A percentile compares a stretch with the other conserved stretches of the same genome.
These are phyloP conservation scores for Phialophora expanda DNA, from an alignment of 2,329 filamentous ascomycete species.

Conservation along the genomic window DNA sequence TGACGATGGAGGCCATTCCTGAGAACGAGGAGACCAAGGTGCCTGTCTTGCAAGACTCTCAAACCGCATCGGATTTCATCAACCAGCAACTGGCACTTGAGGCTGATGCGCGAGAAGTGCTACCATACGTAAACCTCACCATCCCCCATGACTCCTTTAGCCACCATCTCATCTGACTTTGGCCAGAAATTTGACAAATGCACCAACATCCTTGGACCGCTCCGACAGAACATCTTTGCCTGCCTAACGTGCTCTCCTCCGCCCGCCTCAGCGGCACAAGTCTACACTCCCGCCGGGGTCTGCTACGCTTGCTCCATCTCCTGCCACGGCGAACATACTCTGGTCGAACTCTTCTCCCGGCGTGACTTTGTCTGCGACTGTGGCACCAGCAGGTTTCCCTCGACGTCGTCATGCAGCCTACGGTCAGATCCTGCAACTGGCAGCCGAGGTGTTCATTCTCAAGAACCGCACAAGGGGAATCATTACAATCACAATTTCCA, in stretches of 20 bases:
- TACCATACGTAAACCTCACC: constrained; percentile 75
- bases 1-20: constrained; percentile 27
- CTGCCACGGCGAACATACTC: constrained; percentile 91
- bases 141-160: neutral
- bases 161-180: constrained; percentile 33
- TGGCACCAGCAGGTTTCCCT: constrained; percentile 78
- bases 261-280: constrained; percentile 64
- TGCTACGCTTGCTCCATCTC: constrained; percentile 97
- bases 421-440: constrained; percentile 75
- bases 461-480: constrained; percentile 74
- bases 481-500: constrained; percentile 95
- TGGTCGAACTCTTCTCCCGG: constrained; percentile 96
- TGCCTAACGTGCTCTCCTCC: constrained; percentile 92
- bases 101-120: constrained; percentile 89
- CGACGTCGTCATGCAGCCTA: constrained; percentile 74
- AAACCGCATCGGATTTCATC: constrained; percentile 81
- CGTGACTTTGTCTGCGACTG: constrained; percentile 97
- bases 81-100: constrained; percentile 87
- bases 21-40: constrained; percentile 12
- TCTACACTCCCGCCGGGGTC: constrained; percentile 77
- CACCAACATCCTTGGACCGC: constrained; percentile 83
- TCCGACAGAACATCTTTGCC: constrained; percentile 88
- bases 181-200: constrained; percentile 86
- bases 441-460: constrained; percentile 77
- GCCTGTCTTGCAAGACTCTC: constrained; percentile 62